Evolutionary conservation across 2,329 filamentous ascomycete species (phyloP), one percentile per base, ranked within the genome.

Genomic region (Thelonectria olida): DNA sequence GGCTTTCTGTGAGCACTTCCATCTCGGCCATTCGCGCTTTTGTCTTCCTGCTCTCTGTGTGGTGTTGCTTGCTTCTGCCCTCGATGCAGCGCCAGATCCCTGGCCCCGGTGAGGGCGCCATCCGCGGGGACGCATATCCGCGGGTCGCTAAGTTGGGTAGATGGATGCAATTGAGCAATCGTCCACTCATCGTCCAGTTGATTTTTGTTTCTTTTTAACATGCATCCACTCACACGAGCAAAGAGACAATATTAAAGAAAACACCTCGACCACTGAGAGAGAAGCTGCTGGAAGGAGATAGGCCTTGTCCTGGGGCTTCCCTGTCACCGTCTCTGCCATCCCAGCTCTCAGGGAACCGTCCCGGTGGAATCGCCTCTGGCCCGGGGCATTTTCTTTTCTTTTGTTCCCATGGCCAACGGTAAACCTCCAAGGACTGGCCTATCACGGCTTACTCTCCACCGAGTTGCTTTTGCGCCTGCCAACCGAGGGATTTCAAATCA

Each of bases 211-310:
- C 27, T 31, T 17, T 31, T 7, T 10, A 17, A 42, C 34, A 42
- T 27, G 34, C 44, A 45, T 45, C 51, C 62, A 59, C 61, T 53
- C 65, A 64, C 58, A 69, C 47, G 60, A 63, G 55, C 41, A 65
- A 61, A 50, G 50, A 51, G 55, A 45, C 15, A 45, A 10, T 22
- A 25, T 45, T 9, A 54, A 48, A 48, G 27, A 58, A 50, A 45
- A 53, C 27, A 53, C 54, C 59, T 53, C 51, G 57, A 60, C 55
- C 54, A 58, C 63, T 41, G 54, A 49, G 51, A 58, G 27, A 60
- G 62, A 67, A 70, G 45, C 58, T 48, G 45, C 55, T 67, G 42
- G 67, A 67, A 68, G 36, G 57, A 28, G 44, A 61, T 57, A 53
- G 50, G 38, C 38, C 38, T 41, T 19, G 41, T 63, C 58, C 57